Percentiles rank a stretch among this genome's conserved stretches.
These are phyloP conservation scores for Begonia peltatifolia DNA, from an alignment of 306 rosid species.

Conservation along the genomic window DNA sequence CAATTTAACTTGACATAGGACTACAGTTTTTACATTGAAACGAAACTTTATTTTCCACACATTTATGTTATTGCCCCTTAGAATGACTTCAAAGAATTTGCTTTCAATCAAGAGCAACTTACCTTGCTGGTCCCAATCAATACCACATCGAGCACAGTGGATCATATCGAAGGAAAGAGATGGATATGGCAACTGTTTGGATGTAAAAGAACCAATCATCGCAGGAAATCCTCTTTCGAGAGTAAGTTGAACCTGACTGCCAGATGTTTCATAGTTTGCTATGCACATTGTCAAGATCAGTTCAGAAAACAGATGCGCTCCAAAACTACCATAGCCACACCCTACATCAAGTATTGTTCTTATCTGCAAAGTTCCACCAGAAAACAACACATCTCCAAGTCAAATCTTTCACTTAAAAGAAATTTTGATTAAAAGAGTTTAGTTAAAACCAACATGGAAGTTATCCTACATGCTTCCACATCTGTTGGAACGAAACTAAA, in stretches of 20 bases:
- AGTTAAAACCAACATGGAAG: no score
- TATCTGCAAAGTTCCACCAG: constrained; percentile 27
- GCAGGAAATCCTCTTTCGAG: constrained; percentile 98
- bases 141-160: constrained; percentile 85
- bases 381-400: no score
- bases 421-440: no score
- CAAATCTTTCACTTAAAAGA: no score
- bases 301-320: constrained; percentile 80
- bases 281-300: constrained; percentile 74
- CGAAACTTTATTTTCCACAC: not conserved
- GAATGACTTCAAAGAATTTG: not conserved
- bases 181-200: constrained; percentile 78
- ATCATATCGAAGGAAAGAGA: constrained; percentile 91
- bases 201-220: constrained; percentile 63
- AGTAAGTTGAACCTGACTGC: constrained; percentile 93
- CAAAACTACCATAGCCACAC: constrained; percentile 90
- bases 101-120: constrained; percentile 2
- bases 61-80: not conserved
- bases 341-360: constrained; percentile 77
- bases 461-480: no score
- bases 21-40: no score
- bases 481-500: no score
- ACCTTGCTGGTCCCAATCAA: constrained; percentile 88
- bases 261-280: constrained; percentile 85
- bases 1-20: no score